phyloP scores from a whole-genome alignment of 768 basidiomycete genomes.

The Hydnomerulius pinastri region DNA sequence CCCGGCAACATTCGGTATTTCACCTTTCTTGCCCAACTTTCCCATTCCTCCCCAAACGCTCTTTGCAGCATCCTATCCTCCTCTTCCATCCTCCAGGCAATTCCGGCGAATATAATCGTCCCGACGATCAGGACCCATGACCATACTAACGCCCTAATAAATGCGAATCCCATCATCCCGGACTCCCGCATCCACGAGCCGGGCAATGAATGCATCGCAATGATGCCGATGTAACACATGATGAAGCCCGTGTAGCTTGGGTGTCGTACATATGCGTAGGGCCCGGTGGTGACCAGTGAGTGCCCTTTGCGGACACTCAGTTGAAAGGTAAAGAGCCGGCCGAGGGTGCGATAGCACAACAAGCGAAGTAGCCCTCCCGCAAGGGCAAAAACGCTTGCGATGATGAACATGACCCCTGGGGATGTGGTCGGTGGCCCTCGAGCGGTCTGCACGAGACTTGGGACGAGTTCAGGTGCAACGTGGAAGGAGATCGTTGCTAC shows the following conservation, averaged over 20 bases:
- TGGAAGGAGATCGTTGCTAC: background rate
- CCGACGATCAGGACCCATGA: constrained; percentile 32
- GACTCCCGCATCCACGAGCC: constrained; percentile 50
- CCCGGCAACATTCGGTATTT: no score
- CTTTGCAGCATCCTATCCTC: constrained; percentile 47
- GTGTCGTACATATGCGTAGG: constrained; percentile 50
- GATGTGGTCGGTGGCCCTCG: background rate
- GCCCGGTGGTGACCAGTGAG: constrained; percentile 47
- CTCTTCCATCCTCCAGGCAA: constrained; percentile 43
- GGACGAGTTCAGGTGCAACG: background rate
- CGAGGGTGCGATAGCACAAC: constrained; percentile 48
- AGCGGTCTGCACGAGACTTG: background rate
- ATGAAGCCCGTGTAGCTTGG: constrained; percentile 47
- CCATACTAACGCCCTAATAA: constrained; percentile 32
- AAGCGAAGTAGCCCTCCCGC: constrained; percentile 42
- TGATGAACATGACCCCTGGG: constrained; percentile 21
- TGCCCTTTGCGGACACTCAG: constrained; percentile 50
- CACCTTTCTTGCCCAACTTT: constrained; percentile 44
- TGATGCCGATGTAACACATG: constrained; percentile 29
- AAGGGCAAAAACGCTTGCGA: constrained; percentile 36
- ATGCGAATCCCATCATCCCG: constrained; percentile 35
- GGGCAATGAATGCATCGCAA: constrained; percentile 11
- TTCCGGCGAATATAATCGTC: constrained; percentile 34
- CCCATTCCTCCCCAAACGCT: constrained; percentile 48
- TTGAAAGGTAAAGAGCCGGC: constrained; percentile 52